phyloP scores from a whole-genome alignment of 2,329 filamentous ascomycete genomes.

The Alternaria sp. region DNA sequence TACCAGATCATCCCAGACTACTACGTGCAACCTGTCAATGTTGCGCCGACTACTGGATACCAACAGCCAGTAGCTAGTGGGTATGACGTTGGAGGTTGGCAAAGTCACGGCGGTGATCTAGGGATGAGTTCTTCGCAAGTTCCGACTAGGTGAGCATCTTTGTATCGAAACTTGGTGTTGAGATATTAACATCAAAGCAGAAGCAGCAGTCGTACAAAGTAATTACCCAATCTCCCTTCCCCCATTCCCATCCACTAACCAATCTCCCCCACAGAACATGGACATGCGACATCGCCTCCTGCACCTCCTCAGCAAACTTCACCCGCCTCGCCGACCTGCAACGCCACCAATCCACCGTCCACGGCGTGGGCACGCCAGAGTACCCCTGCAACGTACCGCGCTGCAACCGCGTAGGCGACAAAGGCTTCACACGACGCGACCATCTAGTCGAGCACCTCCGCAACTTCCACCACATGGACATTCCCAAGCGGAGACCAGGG shows the following conservation, averaged over 20 bases:
- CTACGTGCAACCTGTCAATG: slow-evolving; percentile 20
- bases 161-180: background rate
- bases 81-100: slow-evolving; percentile 22
- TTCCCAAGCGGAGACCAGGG: slow-evolving; percentile 48
- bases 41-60: slow-evolving; percentile 13
- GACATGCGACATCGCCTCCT: slow-evolving; percentile 38
- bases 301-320: slow-evolving; percentile 43
- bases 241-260: background rate
- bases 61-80: slow-evolving; percentile 8
- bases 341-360: slow-evolving; percentile 45
- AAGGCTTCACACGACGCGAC: slow-evolving; percentile 63
- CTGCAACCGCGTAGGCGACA: slow-evolving; percentile 41
- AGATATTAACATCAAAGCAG: slow-evolving; percentile 2
- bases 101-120: slow-evolving; percentile 8
- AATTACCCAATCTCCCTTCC: background rate
- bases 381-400: slow-evolving; percentile 40
- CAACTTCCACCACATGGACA: slow-evolving; percentile 60
- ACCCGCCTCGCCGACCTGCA: slow-evolving; percentile 45
- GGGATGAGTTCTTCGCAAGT: slow-evolving; percentile 3
- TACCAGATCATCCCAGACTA: slow-evolving; percentile 36
- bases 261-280: slow-evolving; percentile 31
- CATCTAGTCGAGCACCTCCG: slow-evolving; percentile 64
- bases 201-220: slow-evolving; percentile 29
- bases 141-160: slow-evolving; percentile 14
- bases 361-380: slow-evolving; percentile 36